Evolutionary conservation across 768 basidiomycete species (phyloP), one percentile per base, ranked within the genome.

Genomic region (Lentinus tigrinus): DNA sequence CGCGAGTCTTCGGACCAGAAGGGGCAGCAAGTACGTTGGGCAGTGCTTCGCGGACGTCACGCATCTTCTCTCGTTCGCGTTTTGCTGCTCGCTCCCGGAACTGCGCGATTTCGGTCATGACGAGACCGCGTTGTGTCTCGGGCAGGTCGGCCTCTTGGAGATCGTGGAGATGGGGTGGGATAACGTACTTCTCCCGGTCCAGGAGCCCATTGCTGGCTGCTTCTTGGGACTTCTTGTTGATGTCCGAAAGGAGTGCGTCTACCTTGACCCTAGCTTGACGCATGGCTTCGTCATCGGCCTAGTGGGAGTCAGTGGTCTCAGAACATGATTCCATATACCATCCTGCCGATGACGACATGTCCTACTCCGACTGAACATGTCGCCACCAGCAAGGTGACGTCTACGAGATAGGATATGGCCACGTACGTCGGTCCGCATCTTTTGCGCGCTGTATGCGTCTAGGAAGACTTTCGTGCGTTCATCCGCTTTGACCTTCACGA

Each of bases 111-210:
- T 98, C 95, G 28, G 91, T 93, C 61, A 98, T 91, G 60, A 98
- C 95, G 53, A 95, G 87, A 5, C 91, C 93, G 36, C 96, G 89
- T 66, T 85, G 85, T 0, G 92, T 92, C 75, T 99, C 97, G 23
- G 97, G 96, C 42, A 99, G 83, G 69, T 99, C 97, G 52, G 94
- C 92, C 75, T 97, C 95, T 69, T 94, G 91, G 42, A 99, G 81
- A 74, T 98, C 97, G 73, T 93, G 93, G 19, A 98, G 81, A 74
- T 99, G 97, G n/a, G 93, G 91, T 24, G 94, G 94, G 42, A 97
- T 93, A 61, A 92, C 81, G 70, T 92, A 91, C 81, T 88, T 87
- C 74, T 93, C 90, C 68, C 89, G 88, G 73, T 91, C 88, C 52
- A 85, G 83, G 38, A 85, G 78, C n/a, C 88, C 88, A 57, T 71